Conservation (phyloP, 164 flowering plant genomes). For the Vitis riparia region DNA sequence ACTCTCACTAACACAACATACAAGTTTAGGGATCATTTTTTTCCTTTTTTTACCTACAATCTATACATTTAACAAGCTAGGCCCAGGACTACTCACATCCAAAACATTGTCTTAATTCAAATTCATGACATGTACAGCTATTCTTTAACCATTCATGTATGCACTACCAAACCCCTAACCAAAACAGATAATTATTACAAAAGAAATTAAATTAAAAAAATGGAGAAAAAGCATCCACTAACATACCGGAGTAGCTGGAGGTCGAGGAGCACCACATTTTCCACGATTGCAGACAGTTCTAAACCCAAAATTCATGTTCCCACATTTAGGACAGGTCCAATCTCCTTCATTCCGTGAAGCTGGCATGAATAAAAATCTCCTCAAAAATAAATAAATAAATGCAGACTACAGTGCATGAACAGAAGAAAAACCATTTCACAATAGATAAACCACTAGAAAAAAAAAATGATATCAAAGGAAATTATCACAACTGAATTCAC, state of each 20-base stretch:
- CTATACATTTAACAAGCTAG: no score
- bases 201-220: not conserved
- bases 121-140: not conserved
- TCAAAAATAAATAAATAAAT: no score
- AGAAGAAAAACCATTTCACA: no score
- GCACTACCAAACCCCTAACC: not conserved
- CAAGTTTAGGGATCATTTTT: no score
- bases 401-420: no score
- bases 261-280: slow-evolving; percentile 46
- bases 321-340: slow-evolving; percentile 51
- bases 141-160: not conserved
- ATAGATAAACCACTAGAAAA: not conserved
- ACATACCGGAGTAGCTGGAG: slow-evolving; percentile 33
- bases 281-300: slow-evolving; percentile 50
- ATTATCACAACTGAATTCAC: not conserved
- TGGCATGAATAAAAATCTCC: slow-evolving; percentile 15
- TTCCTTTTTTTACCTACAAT: no score
- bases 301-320: slow-evolving; percentile 45
- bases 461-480: not conserved
- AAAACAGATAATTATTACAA: not conserved
- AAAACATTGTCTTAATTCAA: not conserved
- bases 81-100: no score
- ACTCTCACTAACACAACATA: no score
- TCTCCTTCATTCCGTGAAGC: slow-evolving; percentile 46
- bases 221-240: not conserved